Conservation (phyloP, 208 protist species). For the Acanthamoeba triangularis region DNA sequence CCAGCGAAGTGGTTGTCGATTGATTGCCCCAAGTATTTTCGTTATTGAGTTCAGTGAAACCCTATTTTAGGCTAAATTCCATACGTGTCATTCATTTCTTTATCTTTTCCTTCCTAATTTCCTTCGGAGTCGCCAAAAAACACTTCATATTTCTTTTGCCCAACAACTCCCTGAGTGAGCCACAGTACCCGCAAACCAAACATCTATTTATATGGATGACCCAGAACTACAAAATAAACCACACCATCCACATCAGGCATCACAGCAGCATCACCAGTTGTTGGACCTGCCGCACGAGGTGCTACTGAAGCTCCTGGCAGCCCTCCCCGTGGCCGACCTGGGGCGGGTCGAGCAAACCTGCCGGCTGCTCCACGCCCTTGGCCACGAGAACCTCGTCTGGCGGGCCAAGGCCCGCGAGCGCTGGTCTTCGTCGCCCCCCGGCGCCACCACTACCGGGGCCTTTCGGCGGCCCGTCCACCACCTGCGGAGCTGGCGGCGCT, state of each 20-base stretch:
- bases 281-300: conserved; percentile 41
- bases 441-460: background rate
- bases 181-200: no score
- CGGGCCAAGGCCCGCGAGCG: background rate
- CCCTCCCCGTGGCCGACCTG: conserved; percentile 35
- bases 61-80: no score
- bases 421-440: background rate
- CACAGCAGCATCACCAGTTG: background rate
- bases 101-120: no score
- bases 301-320: background rate
- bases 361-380: background rate
- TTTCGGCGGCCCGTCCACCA: background rate
- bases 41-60: no score
- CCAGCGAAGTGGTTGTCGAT: no score
- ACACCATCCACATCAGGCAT: background rate
- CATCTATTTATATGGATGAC: no score
- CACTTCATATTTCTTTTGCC: no score
- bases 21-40: no score
- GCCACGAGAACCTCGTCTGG: conserved; percentile 62
- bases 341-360: background rate
- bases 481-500: conserved; percentile 6
- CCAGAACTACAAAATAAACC: background rate
- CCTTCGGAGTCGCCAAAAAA: no score
- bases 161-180: no score
- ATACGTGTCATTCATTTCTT: no score